Conservation (phyloP, 75 land plant species). For the Cupressus sempervirens region DNA sequence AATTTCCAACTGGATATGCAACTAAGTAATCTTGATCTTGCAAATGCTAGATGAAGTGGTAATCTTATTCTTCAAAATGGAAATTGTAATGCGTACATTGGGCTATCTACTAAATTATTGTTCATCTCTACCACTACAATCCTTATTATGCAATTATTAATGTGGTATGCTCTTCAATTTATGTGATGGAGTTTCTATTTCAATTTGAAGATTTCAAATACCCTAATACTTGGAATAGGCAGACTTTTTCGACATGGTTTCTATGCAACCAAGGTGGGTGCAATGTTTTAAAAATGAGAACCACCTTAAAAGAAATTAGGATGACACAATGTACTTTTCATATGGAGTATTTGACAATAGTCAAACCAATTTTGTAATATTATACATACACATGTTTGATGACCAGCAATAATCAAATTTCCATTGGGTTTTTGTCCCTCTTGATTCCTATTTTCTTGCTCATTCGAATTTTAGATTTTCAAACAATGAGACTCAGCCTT, state of each 20-base stretch:
- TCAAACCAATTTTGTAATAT: neutral
- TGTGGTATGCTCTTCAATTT: neutral
- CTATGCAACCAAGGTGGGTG: neutral
- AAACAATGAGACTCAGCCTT: neutral
- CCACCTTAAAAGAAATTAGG: neutral
- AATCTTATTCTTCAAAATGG: neutral
- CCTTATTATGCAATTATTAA: neutral
- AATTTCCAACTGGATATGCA: too few species aligned
- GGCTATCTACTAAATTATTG: neutral
- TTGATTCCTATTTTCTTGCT: neutral
- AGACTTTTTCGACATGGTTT: neutral
- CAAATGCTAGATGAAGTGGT: neutral
- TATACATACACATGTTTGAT: too few species aligned
- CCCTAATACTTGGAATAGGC: neutral
- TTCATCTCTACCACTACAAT: neutral
- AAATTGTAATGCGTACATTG: neutral
- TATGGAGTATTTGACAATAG: neutral
- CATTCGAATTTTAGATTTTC: neutral
- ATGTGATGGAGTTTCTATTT: neutral
- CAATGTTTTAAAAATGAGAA: neutral
- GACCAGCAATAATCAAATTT: neutral
- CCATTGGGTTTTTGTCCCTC: neutral
- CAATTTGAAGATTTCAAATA: neutral
- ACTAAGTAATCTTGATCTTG: neutral
- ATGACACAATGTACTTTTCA: neutral